Percentiles rank a stretch among this genome's conserved stretches.
Conservation (phyloP, 192 early-diverging fungal species). For the Umbelopsis isabellina region DNA sequence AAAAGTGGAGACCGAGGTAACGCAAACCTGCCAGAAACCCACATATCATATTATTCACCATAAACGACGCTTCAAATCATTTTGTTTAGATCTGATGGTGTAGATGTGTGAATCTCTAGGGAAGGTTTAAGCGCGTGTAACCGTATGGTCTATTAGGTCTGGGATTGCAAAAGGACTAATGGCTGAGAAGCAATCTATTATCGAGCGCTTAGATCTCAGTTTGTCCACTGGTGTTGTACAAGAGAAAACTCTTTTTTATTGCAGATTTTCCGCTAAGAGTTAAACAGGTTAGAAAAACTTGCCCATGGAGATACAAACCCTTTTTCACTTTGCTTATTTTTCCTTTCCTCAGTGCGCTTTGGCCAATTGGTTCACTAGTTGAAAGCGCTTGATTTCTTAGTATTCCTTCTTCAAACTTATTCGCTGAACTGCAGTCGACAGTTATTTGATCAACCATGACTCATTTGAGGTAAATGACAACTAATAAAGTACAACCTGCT, state of each 20-base stretch:
- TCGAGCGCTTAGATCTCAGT: slow-evolving; percentile 3
- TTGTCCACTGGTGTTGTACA: background rate
- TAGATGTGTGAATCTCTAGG: too few species aligned
- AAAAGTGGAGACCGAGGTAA: too few species aligned
- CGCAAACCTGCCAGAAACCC: too few species aligned
- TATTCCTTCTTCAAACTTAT: background rate
- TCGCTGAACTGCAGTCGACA: background rate
- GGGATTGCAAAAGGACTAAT: background rate
- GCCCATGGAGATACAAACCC: background rate
- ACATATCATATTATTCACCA: too few species aligned
- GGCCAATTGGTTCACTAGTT: slow-evolving; percentile 1
- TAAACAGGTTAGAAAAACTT: slow-evolving; percentile 17
- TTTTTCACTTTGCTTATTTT: background rate
- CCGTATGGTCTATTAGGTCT: too few species aligned
- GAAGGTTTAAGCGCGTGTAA: background rate
- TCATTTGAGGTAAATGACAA: slow-evolving; percentile 26
- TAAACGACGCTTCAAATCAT: too few species aligned
- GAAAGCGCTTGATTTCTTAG: background rate
- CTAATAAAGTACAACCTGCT: background rate
- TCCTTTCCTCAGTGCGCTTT: slow-evolving; percentile 11
- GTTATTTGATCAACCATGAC: slow-evolving; percentile 18
- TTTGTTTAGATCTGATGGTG: too few species aligned
- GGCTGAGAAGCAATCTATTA: background rate
- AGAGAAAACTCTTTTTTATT: background rate
- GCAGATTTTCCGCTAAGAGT: background rate